Evolutionary conservation across 2,329 filamentous ascomycete species (phyloP).

Genomic region (Colletotrichum tanaceti): DNA sequence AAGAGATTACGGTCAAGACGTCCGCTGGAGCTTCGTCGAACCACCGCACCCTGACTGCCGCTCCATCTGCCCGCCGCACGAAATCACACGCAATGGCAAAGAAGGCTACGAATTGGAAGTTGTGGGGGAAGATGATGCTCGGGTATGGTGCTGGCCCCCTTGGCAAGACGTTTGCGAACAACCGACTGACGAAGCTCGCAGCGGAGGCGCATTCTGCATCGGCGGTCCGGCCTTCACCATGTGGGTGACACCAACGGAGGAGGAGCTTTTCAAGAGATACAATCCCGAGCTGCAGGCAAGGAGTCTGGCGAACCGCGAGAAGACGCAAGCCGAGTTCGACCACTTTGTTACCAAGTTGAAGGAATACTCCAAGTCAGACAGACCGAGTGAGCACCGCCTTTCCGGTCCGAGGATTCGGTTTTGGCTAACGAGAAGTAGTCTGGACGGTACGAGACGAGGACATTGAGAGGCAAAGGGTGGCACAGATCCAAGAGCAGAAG

Average conservation of each 20-base stretch:
- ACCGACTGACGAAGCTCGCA: constrained; percentile 52
- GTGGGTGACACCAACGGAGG: constrained; percentile 85
- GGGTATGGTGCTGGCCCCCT: constrained; percentile 64
- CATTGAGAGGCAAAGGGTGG: constrained; percentile 55
- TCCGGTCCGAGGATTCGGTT: not conserved
- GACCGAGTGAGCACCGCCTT: constrained; percentile 75
- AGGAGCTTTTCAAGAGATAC: constrained; percentile 91
- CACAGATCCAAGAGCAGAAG: constrained; percentile 50
- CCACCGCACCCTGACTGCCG: not conserved
- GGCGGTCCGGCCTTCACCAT: constrained; percentile 88
- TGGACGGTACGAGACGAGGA: constrained; percentile 65
- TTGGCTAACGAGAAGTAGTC: constrained; percentile 50
- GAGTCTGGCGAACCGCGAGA: constrained; percentile 81
- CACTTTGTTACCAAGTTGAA: constrained; percentile 87
- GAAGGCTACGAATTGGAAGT: constrained; percentile 64
- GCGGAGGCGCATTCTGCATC: constrained; percentile 77
- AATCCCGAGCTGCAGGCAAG: constrained; percentile 94
- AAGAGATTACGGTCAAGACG: not conserved
- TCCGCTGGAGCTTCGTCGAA: not conserved
- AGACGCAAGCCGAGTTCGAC: constrained; percentile 87
- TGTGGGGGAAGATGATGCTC: constrained; percentile 76
- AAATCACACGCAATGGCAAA: constrained; percentile 52
- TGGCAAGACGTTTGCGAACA: not conserved
- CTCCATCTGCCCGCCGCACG: not conserved
- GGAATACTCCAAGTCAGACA: constrained; percentile 89